Percentiles rank a stretch among this genome's conserved stretches.
phyloP scores from a whole-genome alignment of 306 rosid species.

The Arachis stenosperma region DNA sequence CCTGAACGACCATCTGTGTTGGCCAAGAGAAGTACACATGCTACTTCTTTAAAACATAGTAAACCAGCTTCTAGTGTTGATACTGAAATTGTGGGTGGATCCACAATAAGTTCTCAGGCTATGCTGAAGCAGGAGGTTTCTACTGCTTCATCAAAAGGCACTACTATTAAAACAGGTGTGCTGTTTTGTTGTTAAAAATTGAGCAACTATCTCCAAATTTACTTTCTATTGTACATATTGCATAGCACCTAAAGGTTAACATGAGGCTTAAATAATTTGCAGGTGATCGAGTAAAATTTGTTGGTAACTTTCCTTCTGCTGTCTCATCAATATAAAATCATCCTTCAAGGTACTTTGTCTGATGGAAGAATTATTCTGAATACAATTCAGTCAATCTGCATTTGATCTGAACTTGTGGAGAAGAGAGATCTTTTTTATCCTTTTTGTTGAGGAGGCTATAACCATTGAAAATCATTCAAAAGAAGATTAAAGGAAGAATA shows the following conservation, averaged over 20 bases:
- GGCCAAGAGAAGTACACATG: no score
- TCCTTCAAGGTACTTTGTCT: slow-evolving; percentile 60
- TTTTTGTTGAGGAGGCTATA: slow-evolving; percentile 3
- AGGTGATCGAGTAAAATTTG: slow-evolving; percentile 92
- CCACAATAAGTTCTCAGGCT: slow-evolving; percentile 77
- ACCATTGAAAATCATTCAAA: background rate
- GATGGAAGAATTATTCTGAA: slow-evolving; percentile 7
- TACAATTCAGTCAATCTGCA: slow-evolving; percentile 17
- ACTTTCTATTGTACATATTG: slow-evolving; percentile 19
- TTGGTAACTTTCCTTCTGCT: slow-evolving; percentile 57
- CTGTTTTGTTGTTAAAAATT: slow-evolving; percentile 16
- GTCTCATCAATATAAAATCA: slow-evolving; percentile 50
- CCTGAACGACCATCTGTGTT: no score
- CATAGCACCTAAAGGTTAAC: slow-evolving; percentile 2
- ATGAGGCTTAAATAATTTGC: slow-evolving; percentile 41
- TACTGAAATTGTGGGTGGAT: slow-evolving; percentile 86
- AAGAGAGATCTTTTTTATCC: slow-evolving; percentile 2
- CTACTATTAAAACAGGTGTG: slow-evolving; percentile 68
- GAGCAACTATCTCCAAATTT: slow-evolving; percentile 23
- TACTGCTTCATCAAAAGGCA: slow-evolving; percentile 80
- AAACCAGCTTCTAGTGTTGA: slow-evolving; percentile 90
- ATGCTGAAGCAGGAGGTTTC: slow-evolving; percentile 85
- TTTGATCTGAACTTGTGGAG: slow-evolving; percentile 7
- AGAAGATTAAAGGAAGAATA: slow-evolving; percentile 16
- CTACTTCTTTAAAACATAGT: slow-evolving; percentile 58